phyloP scores from a whole-genome alignment of 495 filamentous ascomycete genomes.

The Evansstolkia leycettana region DNA sequence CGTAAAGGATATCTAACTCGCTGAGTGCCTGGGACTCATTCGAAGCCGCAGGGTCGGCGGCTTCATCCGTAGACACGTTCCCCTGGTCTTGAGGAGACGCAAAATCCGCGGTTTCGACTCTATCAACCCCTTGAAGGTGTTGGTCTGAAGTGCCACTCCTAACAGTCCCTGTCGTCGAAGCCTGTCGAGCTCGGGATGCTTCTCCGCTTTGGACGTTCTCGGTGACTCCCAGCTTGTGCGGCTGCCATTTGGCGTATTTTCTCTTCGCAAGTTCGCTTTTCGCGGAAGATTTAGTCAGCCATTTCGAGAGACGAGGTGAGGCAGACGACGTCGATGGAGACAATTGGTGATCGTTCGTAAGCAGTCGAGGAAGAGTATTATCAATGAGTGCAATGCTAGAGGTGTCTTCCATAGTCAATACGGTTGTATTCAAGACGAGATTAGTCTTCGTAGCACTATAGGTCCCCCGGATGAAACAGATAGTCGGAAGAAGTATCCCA shows the following conservation, averaged over 20 bases:
- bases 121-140: conserved; percentile 1
- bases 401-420: conserved; percentile 11
- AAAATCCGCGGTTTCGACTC: conserved; percentile 8
- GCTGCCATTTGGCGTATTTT: conserved; percentile 54
- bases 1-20: conserved; percentile 84
- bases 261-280: conserved; percentile 37
- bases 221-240: conserved; percentile 28
- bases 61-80: conserved; percentile 1
- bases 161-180: conserved; percentile 1
- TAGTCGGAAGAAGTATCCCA: neutral
- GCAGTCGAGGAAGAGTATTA: conserved; percentile 24
- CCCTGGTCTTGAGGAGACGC: conserved; percentile 7
- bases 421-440: neutral
- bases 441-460: neutral
- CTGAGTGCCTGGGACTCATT: conserved; percentile 4
- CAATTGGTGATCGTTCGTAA: conserved; percentile 9
- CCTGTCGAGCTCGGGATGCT: conserved; percentile 6
- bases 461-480: neutral
- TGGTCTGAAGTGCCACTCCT: conserved; percentile 5
- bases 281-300: conserved; percentile 26
- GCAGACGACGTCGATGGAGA: conserved; percentile 10
- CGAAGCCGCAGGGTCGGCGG: neutral
- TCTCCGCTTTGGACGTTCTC: conserved; percentile 13
- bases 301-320: conserved; percentile 14
- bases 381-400: conserved; percentile 24